Conservation (phyloP, 208 protist genomes). For the Tetramitus jugosus region DNA sequence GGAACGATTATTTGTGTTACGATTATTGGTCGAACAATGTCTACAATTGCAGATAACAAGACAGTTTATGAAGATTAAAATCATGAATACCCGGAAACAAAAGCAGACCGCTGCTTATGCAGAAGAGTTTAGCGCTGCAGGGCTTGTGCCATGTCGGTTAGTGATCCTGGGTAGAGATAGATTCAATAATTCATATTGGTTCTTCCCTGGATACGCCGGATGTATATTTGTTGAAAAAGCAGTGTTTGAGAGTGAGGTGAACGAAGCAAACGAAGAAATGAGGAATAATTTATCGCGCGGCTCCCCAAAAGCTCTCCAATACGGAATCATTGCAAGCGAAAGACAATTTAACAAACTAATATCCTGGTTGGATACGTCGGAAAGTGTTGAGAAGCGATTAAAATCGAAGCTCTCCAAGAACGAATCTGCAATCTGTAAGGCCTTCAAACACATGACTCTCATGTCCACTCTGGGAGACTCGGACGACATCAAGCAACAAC, state of each 20-base stretch:
- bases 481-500: not conserved
- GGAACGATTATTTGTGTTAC: not conserved
- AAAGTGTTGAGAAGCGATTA: no score
- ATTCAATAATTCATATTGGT: constrained; percentile 7
- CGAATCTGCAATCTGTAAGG: not conserved
- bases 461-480: not conserved
- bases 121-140: not conserved
- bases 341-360: not conserved
- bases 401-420: not conserved
- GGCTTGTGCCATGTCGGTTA: no score
- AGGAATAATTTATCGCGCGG: not conserved
- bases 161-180: not conserved
- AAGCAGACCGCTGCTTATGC: not conserved
- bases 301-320: not conserved
- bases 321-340: not conserved
- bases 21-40: not conserved
- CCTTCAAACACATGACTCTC: not conserved
- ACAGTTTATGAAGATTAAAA: not conserved
- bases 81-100: not conserved
- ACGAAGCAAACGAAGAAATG: no score
- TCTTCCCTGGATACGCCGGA: not conserved
- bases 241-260: no score
- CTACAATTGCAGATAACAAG: not conserved
- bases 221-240: not conserved
- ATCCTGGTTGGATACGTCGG: not conserved